phyloP scores from a whole-genome alignment of 2,329 filamentous ascomycete genomes.

The Colletotrichum sp. region DNA sequence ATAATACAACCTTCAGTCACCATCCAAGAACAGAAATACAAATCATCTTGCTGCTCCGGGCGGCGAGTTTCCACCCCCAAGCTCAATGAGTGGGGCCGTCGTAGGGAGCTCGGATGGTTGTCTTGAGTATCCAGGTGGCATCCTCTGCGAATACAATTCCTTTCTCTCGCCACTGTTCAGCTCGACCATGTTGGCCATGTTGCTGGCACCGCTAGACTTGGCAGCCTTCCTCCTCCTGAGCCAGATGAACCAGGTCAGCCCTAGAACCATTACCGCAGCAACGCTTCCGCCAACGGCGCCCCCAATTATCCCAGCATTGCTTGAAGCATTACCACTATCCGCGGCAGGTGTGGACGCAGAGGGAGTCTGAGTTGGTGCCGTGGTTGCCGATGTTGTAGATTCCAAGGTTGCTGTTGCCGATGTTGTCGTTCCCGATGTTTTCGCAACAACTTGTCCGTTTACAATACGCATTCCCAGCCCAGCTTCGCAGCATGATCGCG shows the following conservation, averaged over 20 bases:
- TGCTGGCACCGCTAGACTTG: not conserved
- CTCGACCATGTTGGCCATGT: not conserved
- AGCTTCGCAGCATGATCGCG: not conserved
- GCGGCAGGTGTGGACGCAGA: not conserved
- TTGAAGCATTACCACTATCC: not conserved
- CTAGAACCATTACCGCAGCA: not conserved
- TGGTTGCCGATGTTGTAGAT: not conserved
- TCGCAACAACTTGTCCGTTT: not conserved
- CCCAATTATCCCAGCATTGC: not conserved
- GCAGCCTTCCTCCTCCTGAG: not conserved
- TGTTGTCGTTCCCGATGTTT: not conserved
- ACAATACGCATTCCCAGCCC: not conserved
- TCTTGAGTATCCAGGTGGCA: not conserved
- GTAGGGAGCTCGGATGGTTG: not conserved
- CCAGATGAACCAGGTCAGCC: not conserved
- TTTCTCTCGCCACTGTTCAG: not conserved
- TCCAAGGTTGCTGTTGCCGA: not conserved
- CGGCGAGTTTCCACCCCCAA: not conserved
- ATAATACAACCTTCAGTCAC: not conserved
- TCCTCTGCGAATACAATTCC: not conserved
- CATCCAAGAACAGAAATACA: not conserved
- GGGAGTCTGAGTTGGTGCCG: not conserved
- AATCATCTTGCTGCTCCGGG: not conserved
- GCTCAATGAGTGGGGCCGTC: not conserved
- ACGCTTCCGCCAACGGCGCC: not conserved